phyloP scores from a whole-genome alignment of 2,329 filamentous ascomycete genomes.

The Blumeria graminis region DNA sequence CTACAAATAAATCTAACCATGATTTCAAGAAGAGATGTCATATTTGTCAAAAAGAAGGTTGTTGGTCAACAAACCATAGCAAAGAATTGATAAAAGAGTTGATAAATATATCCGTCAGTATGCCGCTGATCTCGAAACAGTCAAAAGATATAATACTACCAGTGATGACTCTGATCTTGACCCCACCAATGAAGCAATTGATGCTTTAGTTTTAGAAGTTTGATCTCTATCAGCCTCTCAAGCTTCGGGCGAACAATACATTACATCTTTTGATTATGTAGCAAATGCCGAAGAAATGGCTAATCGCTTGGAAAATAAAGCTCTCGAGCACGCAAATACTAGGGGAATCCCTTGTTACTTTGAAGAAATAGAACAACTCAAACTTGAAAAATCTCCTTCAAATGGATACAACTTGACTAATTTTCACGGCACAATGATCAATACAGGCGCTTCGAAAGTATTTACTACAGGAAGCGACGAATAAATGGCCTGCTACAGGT shows the following conservation, averaged over 20 bases:
- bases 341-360: background rate
- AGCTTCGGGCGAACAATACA: background rate
- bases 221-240: background rate
- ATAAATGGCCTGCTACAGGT: background rate
- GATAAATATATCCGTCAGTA: background rate
- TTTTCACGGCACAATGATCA: background rate
- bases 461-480: background rate
- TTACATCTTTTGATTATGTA: background rate
- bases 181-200: background rate
- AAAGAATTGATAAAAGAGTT: background rate
- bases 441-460: background rate
- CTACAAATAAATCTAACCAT: background rate
- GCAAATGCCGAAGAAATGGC: background rate
- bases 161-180: background rate
- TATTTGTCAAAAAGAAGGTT: background rate
- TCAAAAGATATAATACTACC: background rate
- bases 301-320: background rate
- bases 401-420: background rate
- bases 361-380: no score
- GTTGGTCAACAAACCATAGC: background rate
- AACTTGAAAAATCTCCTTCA: background rate
- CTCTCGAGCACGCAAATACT: background rate
- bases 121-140: background rate
- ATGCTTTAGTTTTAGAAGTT: background rate
- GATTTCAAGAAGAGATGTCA: background rate